Evolutionary conservation across 2,329 filamentous ascomycete species (phyloP).

Genomic region (Lachnellula arida): DNA sequence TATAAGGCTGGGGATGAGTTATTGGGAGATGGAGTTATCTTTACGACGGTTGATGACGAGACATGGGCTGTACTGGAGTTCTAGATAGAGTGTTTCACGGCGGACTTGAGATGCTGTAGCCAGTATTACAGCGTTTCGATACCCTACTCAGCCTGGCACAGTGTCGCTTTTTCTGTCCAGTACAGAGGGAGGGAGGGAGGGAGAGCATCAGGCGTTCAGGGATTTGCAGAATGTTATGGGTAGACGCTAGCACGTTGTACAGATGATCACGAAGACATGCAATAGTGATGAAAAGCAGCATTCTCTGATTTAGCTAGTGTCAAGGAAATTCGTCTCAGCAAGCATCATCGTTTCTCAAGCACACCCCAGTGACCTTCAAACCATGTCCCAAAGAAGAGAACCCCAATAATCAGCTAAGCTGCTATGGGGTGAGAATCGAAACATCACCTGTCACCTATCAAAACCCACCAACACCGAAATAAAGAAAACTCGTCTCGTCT

Average conservation of each 20-base stretch:
- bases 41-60: conserved; percentile 86
- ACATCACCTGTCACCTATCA: background rate
- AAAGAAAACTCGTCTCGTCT: background rate
- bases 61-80: conserved; percentile 84
- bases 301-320: conserved; percentile 9
- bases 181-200: background rate
- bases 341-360: background rate
- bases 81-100: conserved; percentile 28
- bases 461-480: background rate
- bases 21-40: conserved; percentile 68
- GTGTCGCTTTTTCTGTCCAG: no score
- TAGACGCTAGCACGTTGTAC: background rate
- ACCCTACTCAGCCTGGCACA: no score
- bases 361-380: background rate
- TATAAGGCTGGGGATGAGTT: conserved; percentile 78
- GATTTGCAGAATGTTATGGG: conserved; percentile 1
- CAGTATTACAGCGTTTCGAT: no score
- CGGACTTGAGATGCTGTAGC: no score
- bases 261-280: background rate
- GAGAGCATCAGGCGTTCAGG: conserved; percentile 17
- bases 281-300: conserved; percentile 2
- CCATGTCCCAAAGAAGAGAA: background rate
- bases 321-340: background rate
- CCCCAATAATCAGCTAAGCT: background rate
- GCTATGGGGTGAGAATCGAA: background rate